phyloP scores from a whole-genome alignment of 2,329 filamentous ascomycete genomes.

The Colletotrichum sp. region DNA sequence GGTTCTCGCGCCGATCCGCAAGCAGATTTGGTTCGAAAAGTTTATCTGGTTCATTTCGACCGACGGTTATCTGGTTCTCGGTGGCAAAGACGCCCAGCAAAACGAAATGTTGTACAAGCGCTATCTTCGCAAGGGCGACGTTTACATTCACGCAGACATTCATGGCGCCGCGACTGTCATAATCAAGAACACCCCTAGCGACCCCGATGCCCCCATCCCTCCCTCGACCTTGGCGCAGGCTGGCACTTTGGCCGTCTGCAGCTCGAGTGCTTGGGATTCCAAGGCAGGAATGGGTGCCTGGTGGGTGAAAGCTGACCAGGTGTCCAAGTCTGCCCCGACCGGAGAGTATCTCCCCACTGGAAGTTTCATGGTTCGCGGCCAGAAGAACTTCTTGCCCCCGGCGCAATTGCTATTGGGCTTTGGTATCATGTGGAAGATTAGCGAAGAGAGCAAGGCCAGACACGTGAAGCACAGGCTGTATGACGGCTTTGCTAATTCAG shows the following conservation, averaged over 20 bases:
- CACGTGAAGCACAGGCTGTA: constrained; percentile 74
- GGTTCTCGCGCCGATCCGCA: constrained; percentile 80
- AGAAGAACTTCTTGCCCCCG: constrained; percentile 91
- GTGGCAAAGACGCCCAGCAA: constrained; percentile 86
- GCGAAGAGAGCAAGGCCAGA: constrained; percentile 81
- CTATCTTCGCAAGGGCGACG: constrained; percentile 85
- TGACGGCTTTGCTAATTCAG: constrained; percentile 25
- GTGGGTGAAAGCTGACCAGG: constrained; percentile 92
- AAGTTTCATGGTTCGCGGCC: constrained; percentile 80
- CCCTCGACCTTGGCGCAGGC: constrained; percentile 92
- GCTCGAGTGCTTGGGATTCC: constrained; percentile 92
- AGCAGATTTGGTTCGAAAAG: constrained; percentile 95
- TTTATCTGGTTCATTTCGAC: constrained; percentile 95
- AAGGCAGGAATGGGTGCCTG: constrained; percentile 96
- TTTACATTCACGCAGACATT: constrained; percentile 91
- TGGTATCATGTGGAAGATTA: constrained; percentile 86
- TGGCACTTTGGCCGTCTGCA: constrained; percentile 82
- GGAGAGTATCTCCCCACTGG: constrained; percentile 84
- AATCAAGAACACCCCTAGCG: constrained; percentile 84
- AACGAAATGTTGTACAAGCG: constrained; percentile 90
- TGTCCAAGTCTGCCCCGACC: constrained; percentile 81
- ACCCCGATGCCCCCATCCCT: constrained; percentile 84
- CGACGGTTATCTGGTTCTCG: constrained; percentile 91
- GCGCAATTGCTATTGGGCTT: constrained; percentile 88
- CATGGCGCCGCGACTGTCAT: constrained; percentile 84